Conservation (phyloP, 2,329 filamentous ascomycete genomes). For the Madurella mycetomatis region DNA sequence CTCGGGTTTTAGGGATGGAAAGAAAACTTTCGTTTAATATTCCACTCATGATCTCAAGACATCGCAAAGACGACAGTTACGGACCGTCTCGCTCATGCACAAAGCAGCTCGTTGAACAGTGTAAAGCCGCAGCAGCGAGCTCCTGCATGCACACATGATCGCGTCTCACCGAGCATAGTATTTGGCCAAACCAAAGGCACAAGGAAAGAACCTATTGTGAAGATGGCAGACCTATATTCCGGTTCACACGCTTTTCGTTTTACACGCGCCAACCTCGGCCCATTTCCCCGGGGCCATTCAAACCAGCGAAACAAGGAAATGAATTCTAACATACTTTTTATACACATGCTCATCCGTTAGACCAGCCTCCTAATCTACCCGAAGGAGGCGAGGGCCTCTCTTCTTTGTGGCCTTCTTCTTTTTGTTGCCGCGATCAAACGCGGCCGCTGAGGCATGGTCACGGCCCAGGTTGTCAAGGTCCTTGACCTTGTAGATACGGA, state of each 20-base stretch:
- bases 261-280: conserved; percentile 13
- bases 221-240: neutral
- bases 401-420: conserved; percentile 74
- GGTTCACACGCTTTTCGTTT: conserved; percentile 13
- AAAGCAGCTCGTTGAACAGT: no score
- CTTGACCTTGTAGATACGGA: conserved; percentile 99
- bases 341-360: conserved; percentile 7
- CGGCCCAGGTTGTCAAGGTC: conserved; percentile 93
- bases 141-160: no score
- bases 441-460: conserved; percentile 66
- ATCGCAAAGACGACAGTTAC: no score
- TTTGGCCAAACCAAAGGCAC: no score
- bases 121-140: no score
- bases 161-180: no score
- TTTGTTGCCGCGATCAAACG: conserved; percentile 76
- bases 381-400: conserved; percentile 65
- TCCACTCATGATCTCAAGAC: no score
- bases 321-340: conserved; percentile 19
- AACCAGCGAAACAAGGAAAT: conserved; percentile 12
- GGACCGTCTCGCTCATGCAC: no score
- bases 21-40: no score
- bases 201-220: no score
- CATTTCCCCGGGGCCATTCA: conserved; percentile 16
- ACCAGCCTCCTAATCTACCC: conserved; percentile 57
- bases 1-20: no score